Conservation (phyloP, 2,329 filamentous ascomycete genomes). For the Drechslerella coelobrocha region DNA sequence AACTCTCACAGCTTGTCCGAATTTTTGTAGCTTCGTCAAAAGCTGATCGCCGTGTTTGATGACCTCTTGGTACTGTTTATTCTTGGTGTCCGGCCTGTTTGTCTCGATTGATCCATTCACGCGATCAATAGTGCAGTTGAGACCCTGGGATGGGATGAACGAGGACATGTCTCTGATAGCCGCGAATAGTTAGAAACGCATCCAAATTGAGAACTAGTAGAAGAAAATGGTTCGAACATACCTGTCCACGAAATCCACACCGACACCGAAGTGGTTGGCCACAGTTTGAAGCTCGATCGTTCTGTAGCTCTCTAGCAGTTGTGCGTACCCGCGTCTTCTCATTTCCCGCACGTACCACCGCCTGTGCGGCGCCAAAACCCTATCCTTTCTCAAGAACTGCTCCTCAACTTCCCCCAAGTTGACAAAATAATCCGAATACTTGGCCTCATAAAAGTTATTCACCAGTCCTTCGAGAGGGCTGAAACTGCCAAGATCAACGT, state of each 20-base stretch:
- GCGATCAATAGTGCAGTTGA: constrained; percentile 96
- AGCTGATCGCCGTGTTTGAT: constrained; percentile 97
- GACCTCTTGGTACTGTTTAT: constrained; percentile 98
- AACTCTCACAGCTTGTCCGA: constrained; percentile 92
- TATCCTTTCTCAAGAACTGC: constrained; percentile 89
- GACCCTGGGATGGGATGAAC: constrained; percentile 93
- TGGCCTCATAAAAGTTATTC: constrained; percentile 87
- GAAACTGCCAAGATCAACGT: constrained; percentile 84
- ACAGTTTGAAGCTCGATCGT: constrained; percentile 97
- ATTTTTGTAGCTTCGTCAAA: constrained; percentile 99
- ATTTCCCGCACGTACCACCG: constrained; percentile 98
- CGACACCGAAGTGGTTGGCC: constrained; percentile 96
- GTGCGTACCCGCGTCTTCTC: constrained; percentile 93
- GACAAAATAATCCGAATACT: constrained; percentile 93
- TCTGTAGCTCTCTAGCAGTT: constrained; percentile 94
- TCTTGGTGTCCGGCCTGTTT: constrained; percentile 97
- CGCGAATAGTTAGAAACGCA: constrained; percentile 20
- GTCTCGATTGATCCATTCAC: constrained; percentile 98
- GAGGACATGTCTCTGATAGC: constrained; percentile 81
- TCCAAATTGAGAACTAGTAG: constrained; percentile 14
- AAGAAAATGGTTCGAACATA: constrained; percentile 58
- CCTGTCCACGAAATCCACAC: constrained; percentile 94
- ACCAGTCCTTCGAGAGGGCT: constrained; percentile 85
- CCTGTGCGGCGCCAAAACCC: constrained; percentile 94
- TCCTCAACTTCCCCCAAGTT: constrained; percentile 89